Evolutionary conservation across 2,329 filamentous ascomycete genomes (phyloP).

Genomic region (Tolypocladium guangdongense): DNA sequence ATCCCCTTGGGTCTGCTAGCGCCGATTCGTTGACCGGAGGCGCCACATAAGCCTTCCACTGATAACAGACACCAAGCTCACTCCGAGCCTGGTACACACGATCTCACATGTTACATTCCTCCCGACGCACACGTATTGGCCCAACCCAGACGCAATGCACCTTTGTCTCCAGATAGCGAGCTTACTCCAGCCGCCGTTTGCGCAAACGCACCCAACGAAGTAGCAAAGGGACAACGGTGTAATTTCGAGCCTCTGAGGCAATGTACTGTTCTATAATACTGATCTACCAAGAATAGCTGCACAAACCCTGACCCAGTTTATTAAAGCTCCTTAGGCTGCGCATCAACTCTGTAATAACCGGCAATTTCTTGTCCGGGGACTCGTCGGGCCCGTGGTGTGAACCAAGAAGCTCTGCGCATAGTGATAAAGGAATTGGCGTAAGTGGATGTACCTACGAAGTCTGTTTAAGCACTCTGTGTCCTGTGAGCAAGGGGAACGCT

Average conservation of each 20-base stretch:
- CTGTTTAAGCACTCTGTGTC: not conserved
- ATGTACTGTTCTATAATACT: not conserved
- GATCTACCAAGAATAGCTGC: not conserved
- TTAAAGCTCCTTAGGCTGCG: not conserved
- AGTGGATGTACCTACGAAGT: slow-evolving; percentile 2
- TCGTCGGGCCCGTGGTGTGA: not conserved
- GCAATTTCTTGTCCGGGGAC: not conserved
- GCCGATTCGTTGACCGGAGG: too few species aligned
- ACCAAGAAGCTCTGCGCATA: slow-evolving; percentile 4
- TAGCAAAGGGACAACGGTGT: too few species aligned
- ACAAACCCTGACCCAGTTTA: not conserved
- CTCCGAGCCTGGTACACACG: too few species aligned
- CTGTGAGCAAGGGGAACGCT: not conserved
- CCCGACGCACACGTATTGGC: too few species aligned
- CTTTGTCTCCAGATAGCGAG: not conserved
- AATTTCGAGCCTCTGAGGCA: not conserved
- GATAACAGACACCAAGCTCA: too few species aligned
- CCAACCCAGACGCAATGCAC: not conserved
- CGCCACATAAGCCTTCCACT: too few species aligned
- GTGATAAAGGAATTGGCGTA: not conserved
- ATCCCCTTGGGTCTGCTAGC: not conserved
- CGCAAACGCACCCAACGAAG: too few species aligned
- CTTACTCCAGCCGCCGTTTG: too few species aligned
- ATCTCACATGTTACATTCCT: too few species aligned
- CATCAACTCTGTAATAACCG: not conserved